These are phyloP conservation scores for Geotrichum australiense DNA, from an alignment of 1,139 yeast genomes.

Conservation along the genomic window DNA sequence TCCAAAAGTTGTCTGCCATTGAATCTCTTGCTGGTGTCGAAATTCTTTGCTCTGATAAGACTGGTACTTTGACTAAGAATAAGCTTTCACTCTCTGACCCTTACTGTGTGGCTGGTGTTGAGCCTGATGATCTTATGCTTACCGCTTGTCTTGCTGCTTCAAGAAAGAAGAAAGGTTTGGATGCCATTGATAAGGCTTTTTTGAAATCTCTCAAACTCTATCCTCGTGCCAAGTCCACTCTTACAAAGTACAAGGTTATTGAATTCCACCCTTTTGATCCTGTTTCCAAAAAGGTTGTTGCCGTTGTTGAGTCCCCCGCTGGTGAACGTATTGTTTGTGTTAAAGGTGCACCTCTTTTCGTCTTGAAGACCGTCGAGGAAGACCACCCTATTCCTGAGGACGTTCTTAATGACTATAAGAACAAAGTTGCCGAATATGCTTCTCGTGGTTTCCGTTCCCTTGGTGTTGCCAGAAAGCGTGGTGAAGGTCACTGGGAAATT, in stretches of 20 bases:
- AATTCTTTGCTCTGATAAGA: slow-evolving; percentile 97
- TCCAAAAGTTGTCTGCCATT: slow-evolving; percentile 95
- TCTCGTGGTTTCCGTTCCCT: slow-evolving; percentile 68
- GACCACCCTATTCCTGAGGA: slow-evolving; percentile 63
- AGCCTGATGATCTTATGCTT: slow-evolving; percentile 93
- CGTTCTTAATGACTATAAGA: slow-evolving; percentile 56
- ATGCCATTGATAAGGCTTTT: slow-evolving; percentile 85
- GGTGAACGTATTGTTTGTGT: slow-evolving; percentile 63
- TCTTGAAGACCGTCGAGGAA: slow-evolving; percentile 61
- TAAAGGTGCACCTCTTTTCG: slow-evolving; percentile 69
- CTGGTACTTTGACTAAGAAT: slow-evolving; percentile 99
- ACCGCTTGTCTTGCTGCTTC: slow-evolving; percentile 98
- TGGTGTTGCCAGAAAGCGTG: slow-evolving; percentile 69
- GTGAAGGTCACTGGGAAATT: slow-evolving; percentile 66
- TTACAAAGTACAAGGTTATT: slow-evolving; percentile 58
- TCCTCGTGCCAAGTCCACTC: slow-evolving; percentile 52
- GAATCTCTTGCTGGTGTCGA: slow-evolving; percentile 99
- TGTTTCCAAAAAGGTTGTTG: slow-evolving; percentile 64
- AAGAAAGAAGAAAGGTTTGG: slow-evolving; percentile 98
- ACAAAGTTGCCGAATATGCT: slow-evolving; percentile 67
- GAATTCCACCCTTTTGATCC: slow-evolving; percentile 70
- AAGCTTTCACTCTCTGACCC: slow-evolving; percentile 95
- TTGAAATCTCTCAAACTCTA: slow-evolving; percentile 66
- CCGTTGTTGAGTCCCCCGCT: slow-evolving; percentile 60
- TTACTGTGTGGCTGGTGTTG: slow-evolving; percentile 98